Base-by-base conservation (phyloP, 2,329 filamentous ascomycete species). In the Nannizziopsis arthrosporioides region DNA sequence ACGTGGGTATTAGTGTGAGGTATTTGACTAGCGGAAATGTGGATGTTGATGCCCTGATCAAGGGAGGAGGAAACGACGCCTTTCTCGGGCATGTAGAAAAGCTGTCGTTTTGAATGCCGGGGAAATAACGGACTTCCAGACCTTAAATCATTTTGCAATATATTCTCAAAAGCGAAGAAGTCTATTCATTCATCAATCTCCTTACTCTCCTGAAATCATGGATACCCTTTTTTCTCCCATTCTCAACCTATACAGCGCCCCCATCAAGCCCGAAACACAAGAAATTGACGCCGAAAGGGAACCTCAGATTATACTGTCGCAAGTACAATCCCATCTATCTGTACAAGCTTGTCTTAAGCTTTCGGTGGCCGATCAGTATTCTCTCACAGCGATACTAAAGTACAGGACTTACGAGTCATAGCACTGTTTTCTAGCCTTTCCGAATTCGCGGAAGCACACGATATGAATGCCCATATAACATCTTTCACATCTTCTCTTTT, bases 1-100 rank as follows among this genome's bases (percentile, higher is more conserved):
- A 95, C 60, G 74, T 87, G 12, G 89, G 90, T 5, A 85, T 94
- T 19, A 94, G 85, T 60, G 86, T 89, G 68, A 77, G 75, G 59
- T 96, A 95, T 65, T 72, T 95, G 52, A 85, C 87, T 0, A 77
- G 79, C n/a, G 85, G 87, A 0, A 72, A 77, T n/a, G 78, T 94
- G n/a, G 84, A 95, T 68, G 73, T 94, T 5, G 82, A 80, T 54
- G 73, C 82, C 44, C 74, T 86, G 56, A 63, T 94, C 48, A 78
- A 78, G n/a, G 75, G 73, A 9, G 75, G 73, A 35, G 74, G 76
- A 32, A 78, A 79, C 53, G 77, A 81, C 1, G 77, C 80, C 15
- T 86, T 86, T 58, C 59, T 86, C 53, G 83, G 83, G 0, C 61
- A 62, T 15, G 68, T 77, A 8, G 68, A 72, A 42, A 67, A 65